These are phyloP conservation scores for Termitomyces sp. DNA, from an alignment of 768 basidiomycete species.

Conservation along the genomic window DNA sequence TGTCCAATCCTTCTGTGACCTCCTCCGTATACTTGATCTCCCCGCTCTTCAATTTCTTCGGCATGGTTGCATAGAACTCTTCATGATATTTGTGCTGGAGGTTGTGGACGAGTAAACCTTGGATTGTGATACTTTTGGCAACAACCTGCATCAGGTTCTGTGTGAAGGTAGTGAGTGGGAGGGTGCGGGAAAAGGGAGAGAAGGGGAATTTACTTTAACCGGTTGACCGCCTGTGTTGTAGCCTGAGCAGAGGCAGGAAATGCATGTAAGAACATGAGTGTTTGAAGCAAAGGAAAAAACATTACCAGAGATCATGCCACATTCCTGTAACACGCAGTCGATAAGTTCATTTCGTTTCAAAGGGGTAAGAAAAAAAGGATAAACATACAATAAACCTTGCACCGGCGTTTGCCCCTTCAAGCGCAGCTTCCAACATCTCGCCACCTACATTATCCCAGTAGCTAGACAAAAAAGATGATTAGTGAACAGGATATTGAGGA, in stretches of 20 bases:
- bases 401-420: slow-evolving; percentile 34
- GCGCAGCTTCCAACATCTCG: slow-evolving; percentile 48
- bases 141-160: slow-evolving; percentile 36
- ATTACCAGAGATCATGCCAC: slow-evolving; percentile 31
- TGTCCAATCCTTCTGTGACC: slow-evolving; percentile 36
- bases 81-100: slow-evolving; percentile 28
- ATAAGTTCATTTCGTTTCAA: not conserved
- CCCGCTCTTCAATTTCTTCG: slow-evolving; percentile 34
- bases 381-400: slow-evolving; percentile 44
- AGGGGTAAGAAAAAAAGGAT: not conserved
- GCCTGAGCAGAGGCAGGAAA: slow-evolving; percentile 7
- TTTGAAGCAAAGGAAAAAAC: not conserved
- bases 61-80: slow-evolving; percentile 37
- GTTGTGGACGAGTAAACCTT: slow-evolving; percentile 30
- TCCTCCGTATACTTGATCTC: slow-evolving; percentile 45
- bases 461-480: slow-evolving; percentile 14
- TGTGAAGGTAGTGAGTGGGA: no score
- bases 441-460: slow-evolving; percentile 62
- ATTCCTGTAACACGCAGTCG: slow-evolving; percentile 22
- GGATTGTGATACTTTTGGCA: slow-evolving; percentile 32
- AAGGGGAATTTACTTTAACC: slow-evolving; percentile 5
- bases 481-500: not conserved
- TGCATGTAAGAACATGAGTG: not conserved
- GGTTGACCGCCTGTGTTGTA: slow-evolving; percentile 27
- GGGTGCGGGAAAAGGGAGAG: no score